Evolutionary conservation across 148 eudicot genomes (phyloP), one percentile per base, ranked within the genome.

Genomic region (Selenicereus undatus): DNA sequence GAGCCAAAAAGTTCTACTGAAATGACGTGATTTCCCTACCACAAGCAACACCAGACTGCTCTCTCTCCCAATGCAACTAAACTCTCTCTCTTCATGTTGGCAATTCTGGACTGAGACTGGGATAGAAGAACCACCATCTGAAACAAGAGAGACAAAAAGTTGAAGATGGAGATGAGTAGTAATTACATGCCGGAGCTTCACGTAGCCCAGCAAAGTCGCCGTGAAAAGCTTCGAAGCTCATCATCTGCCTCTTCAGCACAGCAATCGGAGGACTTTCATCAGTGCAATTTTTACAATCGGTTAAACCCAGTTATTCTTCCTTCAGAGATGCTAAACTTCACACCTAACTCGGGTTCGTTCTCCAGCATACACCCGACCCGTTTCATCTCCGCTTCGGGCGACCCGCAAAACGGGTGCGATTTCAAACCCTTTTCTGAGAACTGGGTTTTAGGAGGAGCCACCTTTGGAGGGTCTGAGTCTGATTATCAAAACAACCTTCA

Each of bases 181-280:
- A 70, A 72, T 48, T 58, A 70, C 20, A 22, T 76, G 14, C 80
- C 80, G 39, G 85, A 81, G 73, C 50, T 86, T n/a, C 86, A 90
- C 82, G 89, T 90, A 77, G 89, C 92, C 35, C 92, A 90, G 58
- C 92, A 90, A 85, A 83, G 89, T 73, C 84, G 92, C 75, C 83
- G 90, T 36, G 89, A 86, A 45, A 90, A 90, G 85, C 91, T 93
- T 12, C 87, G 97, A 75, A 85, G 82, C 30, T 26, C 27, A 18
- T 0, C 74, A 1, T 24, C 43, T 39, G 43, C 79, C 50, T 50
- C 26, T 24, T 32, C 65, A 22, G 32, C 29, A n/a, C 39, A 27
- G 17, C 36, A 56, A 9, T 16, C 65, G 20, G 65, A 60, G n/a
- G 65, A 60, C 4, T 60, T 60, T 60, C 65, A 60, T 3, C 17